Base-by-base conservation (phyloP, 768 basidiomycete species). In the Tephrocybe sp. region DNA sequence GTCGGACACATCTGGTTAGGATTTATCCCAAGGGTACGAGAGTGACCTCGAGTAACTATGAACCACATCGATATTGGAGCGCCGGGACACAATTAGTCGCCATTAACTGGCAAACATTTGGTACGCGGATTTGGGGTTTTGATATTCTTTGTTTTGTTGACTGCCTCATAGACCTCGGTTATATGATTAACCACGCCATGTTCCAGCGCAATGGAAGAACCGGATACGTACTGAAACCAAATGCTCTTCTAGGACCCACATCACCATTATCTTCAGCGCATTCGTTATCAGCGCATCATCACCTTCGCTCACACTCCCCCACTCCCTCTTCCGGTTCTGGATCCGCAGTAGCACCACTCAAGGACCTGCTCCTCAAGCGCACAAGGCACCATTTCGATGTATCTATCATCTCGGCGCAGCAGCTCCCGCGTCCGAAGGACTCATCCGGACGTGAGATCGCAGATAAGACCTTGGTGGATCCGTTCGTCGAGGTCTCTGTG, bases 21-120 rank as follows among this genome's bases (percentile, higher is more conserved):
- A 83, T 87, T 1, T 99, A 98, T 64, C 96, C 96, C 0, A 88
- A 87, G 61, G 95, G 92, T 5, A 84, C 76, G 41, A 72, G 96
- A 49, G 70, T 99, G 43, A 83, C 75, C 51, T 93, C 90, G 51
- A 85, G 85, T 6, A 99, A 99, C 65, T 99, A 87, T 62, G 81
- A 90, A 58, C 96, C 96, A 3, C 87, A 94, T 68, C 80, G 86
- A 16, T 95, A 84, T 64, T 99, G 97, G 97, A 80, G 83, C 1
- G 84, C 85, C 1, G 97, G 97, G 7, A 82, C 84, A 4, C 96
- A 98, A 65, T 68, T 98, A 26, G 93, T 96, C 0, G 92, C 97
- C 4, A 78, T 99, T 52, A 99, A 99, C 66, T 97, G 94, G 90
- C 97, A 99, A 67, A 98, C 95, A 0, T 86, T 84, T 59, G 93